Percentiles rank a stretch among this genome's conserved stretches.
Evolutionary conservation across 208 protist species (phyloP).

Genomic region (Naegleria fowleri): DNA sequence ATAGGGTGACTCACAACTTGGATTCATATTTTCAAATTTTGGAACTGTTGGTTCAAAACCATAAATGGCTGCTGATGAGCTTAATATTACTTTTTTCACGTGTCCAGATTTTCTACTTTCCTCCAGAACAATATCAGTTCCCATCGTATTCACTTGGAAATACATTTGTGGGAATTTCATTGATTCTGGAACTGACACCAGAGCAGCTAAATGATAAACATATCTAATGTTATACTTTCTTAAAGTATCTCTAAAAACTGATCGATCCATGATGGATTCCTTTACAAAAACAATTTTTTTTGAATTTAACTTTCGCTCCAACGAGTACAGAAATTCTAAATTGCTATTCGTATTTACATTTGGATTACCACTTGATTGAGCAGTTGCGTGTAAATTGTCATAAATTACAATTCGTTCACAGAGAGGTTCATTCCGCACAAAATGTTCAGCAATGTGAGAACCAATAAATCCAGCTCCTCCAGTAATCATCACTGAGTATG

Average conservation of each 20-base stretch:
- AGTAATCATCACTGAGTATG: constrained; percentile 6
- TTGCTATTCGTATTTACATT: not conserved
- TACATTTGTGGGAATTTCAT: constrained; percentile 39
- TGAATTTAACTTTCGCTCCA: not conserved
- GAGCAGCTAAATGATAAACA: constrained; percentile 40
- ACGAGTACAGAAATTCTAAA: not conserved
- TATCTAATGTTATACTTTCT: not conserved
- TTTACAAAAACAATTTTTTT: constrained; percentile 6
- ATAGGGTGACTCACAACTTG: constrained; percentile 39
- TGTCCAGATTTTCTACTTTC: not conserved
- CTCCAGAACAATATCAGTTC: constrained; percentile 31
- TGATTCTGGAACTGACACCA: constrained; percentile 40
- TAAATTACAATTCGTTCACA: constrained; percentile 20
- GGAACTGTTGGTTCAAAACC: constrained; percentile 24
- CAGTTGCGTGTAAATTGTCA: constrained; percentile 24
- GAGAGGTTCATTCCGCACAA: not conserved
- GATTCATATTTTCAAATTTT: not conserved
- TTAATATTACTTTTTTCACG: constrained; percentile 20
- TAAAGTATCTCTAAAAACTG: not conserved
- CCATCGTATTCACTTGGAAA: constrained; percentile 32
- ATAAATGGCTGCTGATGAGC: constrained; percentile 38
- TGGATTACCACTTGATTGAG: not conserved
- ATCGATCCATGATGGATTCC: not conserved
- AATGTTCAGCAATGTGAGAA: constrained; percentile 30
- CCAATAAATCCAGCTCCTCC: constrained; percentile 34